phyloP scores from a whole-genome alignment of 768 basidiomycete species.

The Favolaschia claudopus region DNA sequence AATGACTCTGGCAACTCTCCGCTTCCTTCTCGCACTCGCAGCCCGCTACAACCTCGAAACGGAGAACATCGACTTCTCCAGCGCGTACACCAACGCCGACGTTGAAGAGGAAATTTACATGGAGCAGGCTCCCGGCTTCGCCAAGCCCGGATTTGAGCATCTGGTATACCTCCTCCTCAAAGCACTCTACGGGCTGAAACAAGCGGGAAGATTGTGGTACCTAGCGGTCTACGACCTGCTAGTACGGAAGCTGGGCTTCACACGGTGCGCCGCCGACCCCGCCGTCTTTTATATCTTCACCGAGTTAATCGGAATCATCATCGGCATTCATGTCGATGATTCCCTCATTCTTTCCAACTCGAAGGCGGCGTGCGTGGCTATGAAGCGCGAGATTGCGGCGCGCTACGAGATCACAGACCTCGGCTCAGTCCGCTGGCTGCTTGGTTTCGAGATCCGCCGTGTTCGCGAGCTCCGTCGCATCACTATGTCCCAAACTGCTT shows the following conservation, averaged over 20 bases:
- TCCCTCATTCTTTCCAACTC: constrained; percentile 21
- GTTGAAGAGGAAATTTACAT: constrained; percentile 30
- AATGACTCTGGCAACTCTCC: constrained; percentile 13
- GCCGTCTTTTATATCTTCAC: not conserved
- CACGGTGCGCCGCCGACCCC: not conserved
- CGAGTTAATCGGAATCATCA: not conserved
- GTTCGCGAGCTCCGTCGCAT: not conserved
- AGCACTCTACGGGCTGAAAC: not conserved
- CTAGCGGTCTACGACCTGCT: not conserved
- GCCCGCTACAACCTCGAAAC: constrained; percentile 16
- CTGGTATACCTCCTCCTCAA: not conserved
- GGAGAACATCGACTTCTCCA: constrained; percentile 26
- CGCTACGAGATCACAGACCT: constrained; percentile 31
- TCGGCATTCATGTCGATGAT: constrained; percentile 33
- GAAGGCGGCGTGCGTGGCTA: not conserved
- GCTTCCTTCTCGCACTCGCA: constrained; percentile 22
- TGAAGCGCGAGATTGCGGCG: constrained; percentile 11
- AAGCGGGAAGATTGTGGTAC: constrained; percentile 1
- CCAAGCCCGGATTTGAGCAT: not conserved
- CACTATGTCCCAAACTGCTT: not conserved
- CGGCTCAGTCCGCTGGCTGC: constrained; percentile 28
- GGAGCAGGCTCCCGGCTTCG: constrained; percentile 21
- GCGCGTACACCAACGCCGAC: constrained; percentile 28
- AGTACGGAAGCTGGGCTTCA: not conserved
- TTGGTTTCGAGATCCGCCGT: constrained; percentile 32